Base-by-base conservation (phyloP, 2,329 filamentous ascomycete genomes). In the Neonectria faginata region DNA sequence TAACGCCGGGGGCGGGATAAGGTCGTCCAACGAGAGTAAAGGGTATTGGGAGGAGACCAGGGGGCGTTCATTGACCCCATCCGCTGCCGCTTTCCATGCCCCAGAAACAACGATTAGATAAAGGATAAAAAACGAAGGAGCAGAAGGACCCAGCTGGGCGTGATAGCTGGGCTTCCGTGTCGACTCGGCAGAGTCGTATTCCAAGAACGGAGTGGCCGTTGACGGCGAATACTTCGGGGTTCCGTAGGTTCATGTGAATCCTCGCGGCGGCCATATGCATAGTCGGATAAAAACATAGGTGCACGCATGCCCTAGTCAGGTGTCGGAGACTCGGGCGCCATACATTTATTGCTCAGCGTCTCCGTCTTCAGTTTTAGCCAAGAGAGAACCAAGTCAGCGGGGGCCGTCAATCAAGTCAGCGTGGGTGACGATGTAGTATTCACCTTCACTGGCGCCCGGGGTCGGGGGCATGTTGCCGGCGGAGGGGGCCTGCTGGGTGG, bases 371-470 rank as follows among this genome's bases (percentile, higher is more conserved):
- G 64, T 39, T 39, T 51, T 33, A 33, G 27, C 18, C 27, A 51
- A 51, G 29, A 51, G 22, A 70, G 52, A 67, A 70, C 65, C 66
- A 67, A 68, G 75, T 78, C 74, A 78, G 76, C 74, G 70, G 54
- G 71, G 67, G 60, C 45, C 55, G 69, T 77, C 75, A 70, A 69
- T 67, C 67, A 74, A 70, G 65, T 77, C 72, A 62, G 72, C 73
- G 64, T 65, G 71, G 66, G 74, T 72, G 67, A 75, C 76, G 73
- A 80, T 75, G 72, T 79, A 78, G 78, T 84, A 85, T 83, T 88
- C 84, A 88, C 86, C 86, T 86, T 89, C 86, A 81, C 86, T 88
- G 78, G 83, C 85, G 70, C 85, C 85, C 54, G 86, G 86, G 56
- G 86, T 88, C 59, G 86, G 86, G 73, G 86, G 86, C 83, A 88